phyloP scores from a whole-genome alignment of 371 early-diverging fungal genomes.

The Mucor piriformis region DNA sequence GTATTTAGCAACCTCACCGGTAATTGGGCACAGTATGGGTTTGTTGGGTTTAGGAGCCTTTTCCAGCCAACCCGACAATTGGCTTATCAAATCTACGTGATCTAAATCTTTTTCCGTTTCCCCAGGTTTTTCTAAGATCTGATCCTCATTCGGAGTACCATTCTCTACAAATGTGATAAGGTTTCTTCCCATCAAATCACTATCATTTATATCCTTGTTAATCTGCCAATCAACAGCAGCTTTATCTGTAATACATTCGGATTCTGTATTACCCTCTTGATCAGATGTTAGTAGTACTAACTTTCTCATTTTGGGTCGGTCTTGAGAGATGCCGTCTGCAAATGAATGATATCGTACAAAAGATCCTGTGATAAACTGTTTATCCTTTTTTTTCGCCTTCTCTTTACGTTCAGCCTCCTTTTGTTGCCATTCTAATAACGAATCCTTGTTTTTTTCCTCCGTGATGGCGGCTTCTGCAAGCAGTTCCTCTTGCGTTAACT shows the following conservation, averaged over 20 bases:
- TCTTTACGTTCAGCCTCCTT: conserved; percentile 54
- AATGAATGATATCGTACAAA: conserved; percentile 60
- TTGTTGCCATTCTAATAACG: conserved; percentile 60
- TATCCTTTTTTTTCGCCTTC: conserved; percentile 52
- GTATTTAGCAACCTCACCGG: conserved; percentile 70
- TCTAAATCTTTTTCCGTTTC: conserved; percentile 40
- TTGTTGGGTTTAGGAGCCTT: conserved; percentile 37
- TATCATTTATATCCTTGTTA: conserved; percentile 28
- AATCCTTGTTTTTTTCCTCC: conserved; percentile 56
- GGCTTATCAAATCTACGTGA: conserved; percentile 36
- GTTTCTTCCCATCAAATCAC: conserved; percentile 42
- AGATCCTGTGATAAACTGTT: conserved; percentile 39
- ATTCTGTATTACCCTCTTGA: neutral
- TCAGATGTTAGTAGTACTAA: neutral
- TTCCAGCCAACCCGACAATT: conserved; percentile 35
- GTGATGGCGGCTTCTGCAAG: conserved; percentile 64
- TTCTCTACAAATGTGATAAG: conserved; percentile 40
- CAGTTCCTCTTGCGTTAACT: conserved; percentile 62
- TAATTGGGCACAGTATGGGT: conserved; percentile 61
- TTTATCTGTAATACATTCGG: conserved; percentile 29
- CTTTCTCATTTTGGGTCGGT: conserved; percentile 24
- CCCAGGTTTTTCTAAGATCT: conserved; percentile 11
- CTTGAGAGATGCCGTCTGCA: conserved; percentile 23
- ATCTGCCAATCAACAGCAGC: conserved; percentile 29
- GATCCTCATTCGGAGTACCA: neutral